Evolutionary conservation across 306 rosid species (phyloP), one percentile per base, ranked within the genome.

Genomic region (Cicer cuneatum): DNA sequence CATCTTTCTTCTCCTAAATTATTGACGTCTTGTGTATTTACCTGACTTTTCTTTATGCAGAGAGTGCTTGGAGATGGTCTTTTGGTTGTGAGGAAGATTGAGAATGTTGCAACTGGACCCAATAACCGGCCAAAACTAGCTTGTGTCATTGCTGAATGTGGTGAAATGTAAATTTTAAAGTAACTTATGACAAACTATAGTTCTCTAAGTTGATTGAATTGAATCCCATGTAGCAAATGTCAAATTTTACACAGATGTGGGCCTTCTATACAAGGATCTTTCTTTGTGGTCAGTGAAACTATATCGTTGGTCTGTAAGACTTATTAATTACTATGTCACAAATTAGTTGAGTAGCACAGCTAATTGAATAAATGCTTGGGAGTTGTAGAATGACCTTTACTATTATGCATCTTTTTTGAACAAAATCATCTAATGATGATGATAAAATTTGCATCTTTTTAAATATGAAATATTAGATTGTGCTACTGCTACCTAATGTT

Each of bases 31-130:
- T 52, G n/a, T 46, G 47, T 40, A 66, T 71, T 75, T 74, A 74
- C 56, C 16, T 56, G 18, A 48, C 35, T 15, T 51, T 68, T 11
- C 45, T 68, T 51, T 39, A 10, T 87, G 89, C 86, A 90, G 98
- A 92, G 98, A 83, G 99, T 95, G 56, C 95, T 95, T 59, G 99
- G 99, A 75, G 99, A 95, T 54, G 99, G 99, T 66, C 98, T 95
- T 85, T 52, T 95, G 89, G 98, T 95, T 49, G 90, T 92, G 35
- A 86, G 99, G 87, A 95, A 92, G 90, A 92, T 95, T 45, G 99
- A 95, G 83, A 95, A 95, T 66, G 99, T 95, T 62, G 98, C 99
- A 49, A 86, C 97, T 3, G 98, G 97, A 78, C 98, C 98, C 45
- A 89, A 86, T 77, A 92, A 92, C 84, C 83, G 93, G 76, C 99